Percentiles rank a stretch among this genome's conserved stretches.
Evolutionary conservation across 768 basidiomycete species (phyloP).

Genomic region (Auriscalpium orientale): DNA sequence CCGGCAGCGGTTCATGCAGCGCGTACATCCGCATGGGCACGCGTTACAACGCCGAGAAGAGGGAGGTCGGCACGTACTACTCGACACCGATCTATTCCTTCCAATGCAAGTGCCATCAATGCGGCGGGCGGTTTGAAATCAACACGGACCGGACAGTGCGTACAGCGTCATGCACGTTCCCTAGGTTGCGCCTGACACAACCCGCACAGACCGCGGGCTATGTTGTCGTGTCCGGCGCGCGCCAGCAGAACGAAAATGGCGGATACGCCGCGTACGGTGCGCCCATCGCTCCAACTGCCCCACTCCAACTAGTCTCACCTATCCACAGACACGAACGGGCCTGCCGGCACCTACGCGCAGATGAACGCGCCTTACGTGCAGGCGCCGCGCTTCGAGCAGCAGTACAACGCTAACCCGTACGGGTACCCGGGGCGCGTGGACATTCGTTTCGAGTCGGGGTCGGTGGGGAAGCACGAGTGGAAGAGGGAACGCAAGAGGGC

Average conservation of each 20-base stretch:
- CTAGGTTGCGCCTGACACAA: background rate
- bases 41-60: conserved; percentile 98
- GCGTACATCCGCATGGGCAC: conserved; percentile 98
- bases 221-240: conserved; percentile 87
- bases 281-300: conserved; percentile 7
- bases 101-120: conserved; percentile 96
- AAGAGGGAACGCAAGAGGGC: conserved; percentile 13
- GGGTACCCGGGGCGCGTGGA: conserved; percentile 65
- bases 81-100: conserved; percentile 94
- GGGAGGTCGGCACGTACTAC: conserved; percentile 90
- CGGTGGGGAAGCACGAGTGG: conserved; percentile 63
- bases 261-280: conserved; percentile 84
- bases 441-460: conserved; percentile 58
- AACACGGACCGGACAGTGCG: conserved; percentile 92
- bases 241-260: conserved; percentile 91
- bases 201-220: conserved; percentile 81
- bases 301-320: background rate
- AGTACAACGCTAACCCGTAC: conserved; percentile 83
- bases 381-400: conserved; percentile 73
- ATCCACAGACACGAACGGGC: conserved; percentile 60
- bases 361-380: conserved; percentile 65
- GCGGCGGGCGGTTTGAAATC: conserved; percentile 96
- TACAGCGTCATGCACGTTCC: background rate
- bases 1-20: conserved; percentile 80
- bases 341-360: conserved; percentile 63